These are phyloP conservation scores for maize (Zea mays) DNA, from an alignment of 176 grass and related monocot species.

Conservation along the genomic window DNA sequence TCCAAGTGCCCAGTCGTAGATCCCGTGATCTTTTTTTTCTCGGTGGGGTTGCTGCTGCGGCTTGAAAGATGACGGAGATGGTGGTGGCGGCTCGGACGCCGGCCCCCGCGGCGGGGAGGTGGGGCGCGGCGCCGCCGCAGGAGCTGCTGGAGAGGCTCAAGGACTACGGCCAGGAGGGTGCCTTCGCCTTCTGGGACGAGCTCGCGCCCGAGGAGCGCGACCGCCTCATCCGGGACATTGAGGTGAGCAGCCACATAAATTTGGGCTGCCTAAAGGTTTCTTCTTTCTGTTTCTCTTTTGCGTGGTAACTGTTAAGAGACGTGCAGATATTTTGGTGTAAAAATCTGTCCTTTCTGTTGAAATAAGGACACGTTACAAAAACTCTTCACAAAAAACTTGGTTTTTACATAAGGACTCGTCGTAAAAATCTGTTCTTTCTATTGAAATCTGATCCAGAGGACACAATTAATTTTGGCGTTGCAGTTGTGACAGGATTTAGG, in stretches of 20 bases:
- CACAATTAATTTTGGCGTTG: not conserved
- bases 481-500: not conserved
- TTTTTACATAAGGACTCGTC: not conserved
- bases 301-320: not conserved
- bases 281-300: not conserved
- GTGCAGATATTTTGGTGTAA: not conserved
- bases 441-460: not conserved
- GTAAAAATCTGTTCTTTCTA: conserved; percentile 28
- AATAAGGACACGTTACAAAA: not conserved
- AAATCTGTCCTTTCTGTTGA: not conserved
- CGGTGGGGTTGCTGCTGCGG: not conserved
- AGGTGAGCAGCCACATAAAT: conserved; percentile 39
- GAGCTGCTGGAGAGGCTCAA: conserved; percentile 85
- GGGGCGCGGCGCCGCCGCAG: conserved; percentile 70
- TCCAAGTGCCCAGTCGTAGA: conserved; percentile 14
- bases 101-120: conserved; percentile 38
- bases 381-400: conserved; percentile 1
- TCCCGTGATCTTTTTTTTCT: not conserved
- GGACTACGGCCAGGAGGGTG: conserved; percentile 76
- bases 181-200: conserved; percentile 88
- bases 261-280: not conserved
- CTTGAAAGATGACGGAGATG: conserved; percentile 48
- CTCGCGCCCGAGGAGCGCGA: conserved; percentile 77
- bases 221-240: conserved; percentile 71
- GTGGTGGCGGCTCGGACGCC: conserved; percentile 40